Percentiles rank a stretch among this genome's conserved stretches.
Evolutionary conservation across 192 early-diverging fungal genomes (phyloP).

Genomic region (Physocladia obscura): DNA sequence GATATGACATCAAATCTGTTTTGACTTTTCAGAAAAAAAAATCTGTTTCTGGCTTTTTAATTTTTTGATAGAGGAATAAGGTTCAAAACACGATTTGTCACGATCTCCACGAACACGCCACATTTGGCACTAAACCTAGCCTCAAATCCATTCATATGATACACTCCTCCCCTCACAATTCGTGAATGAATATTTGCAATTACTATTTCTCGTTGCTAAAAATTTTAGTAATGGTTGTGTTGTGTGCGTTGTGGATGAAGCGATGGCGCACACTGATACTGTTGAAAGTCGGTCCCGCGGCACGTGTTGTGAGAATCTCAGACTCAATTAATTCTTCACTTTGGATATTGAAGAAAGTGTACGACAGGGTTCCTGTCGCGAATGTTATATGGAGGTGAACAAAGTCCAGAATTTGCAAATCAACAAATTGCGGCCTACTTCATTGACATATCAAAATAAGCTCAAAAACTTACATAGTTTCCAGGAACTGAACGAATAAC

Average conservation of each 20-base stretch:
- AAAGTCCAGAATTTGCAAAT: background rate
- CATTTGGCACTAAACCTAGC: conserved; percentile 54
- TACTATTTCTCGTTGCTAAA: conserved; percentile 46
- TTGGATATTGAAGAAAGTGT: conserved; percentile 45
- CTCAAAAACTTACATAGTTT: conserved; percentile 36
- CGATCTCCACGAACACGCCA: conserved; percentile 22
- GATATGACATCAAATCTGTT: too few species aligned
- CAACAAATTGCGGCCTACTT: background rate
- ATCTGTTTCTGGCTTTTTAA: too few species aligned
- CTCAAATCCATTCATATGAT: conserved; percentile 64
- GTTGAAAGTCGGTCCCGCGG: conserved; percentile 31
- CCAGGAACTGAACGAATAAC: conserved; percentile 60
- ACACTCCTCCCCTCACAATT: conserved; percentile 54
- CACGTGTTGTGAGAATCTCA: conserved; percentile 50
- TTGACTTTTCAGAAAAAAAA: too few species aligned
- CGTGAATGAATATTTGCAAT: conserved; percentile 46
- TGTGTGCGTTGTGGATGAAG: conserved; percentile 31
- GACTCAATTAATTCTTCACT: conserved; percentile 35
- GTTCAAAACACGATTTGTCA: too few species aligned
- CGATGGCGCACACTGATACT: conserved; percentile 39
- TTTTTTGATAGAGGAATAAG: too few species aligned
- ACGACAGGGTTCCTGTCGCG: conserved; percentile 51
- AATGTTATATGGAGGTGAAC: conserved; percentile 60
- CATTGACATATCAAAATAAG: too few species aligned
- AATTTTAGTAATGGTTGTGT: conserved; percentile 58